A percentile compares a stretch with the other conserved stretches of the same genome.
phyloP scores from a whole-genome alignment of 2,329 filamentous ascomycete genomes.

The Colletotrichum sansevieriae region DNA sequence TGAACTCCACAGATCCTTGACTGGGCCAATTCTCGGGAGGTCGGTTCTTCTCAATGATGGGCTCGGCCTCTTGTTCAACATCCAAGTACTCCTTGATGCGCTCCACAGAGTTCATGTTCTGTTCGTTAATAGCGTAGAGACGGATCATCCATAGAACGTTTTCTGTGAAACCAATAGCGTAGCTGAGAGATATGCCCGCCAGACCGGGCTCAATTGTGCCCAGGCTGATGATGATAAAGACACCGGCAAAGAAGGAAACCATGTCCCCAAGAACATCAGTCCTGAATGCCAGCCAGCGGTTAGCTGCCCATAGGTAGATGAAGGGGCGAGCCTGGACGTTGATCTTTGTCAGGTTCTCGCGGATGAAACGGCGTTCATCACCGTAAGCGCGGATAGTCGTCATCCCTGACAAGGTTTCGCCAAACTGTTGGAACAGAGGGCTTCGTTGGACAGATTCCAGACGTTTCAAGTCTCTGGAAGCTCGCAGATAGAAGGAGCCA shows the following conservation, averaged over 20 bases:
- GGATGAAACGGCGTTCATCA: conserved; percentile 91
- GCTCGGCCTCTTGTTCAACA: conserved; percentile 90
- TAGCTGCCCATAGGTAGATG: conserved; percentile 96
- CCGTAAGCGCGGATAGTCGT: conserved; percentile 97
- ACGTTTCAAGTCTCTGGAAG: conserved; percentile 95
- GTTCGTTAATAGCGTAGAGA: conserved; percentile 93
- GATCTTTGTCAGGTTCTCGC: conserved; percentile 89
- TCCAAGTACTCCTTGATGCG: conserved; percentile 97
- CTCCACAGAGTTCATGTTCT: conserved; percentile 99
- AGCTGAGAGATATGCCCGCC: conserved; percentile 93
- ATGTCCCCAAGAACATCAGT: conserved; percentile 92
- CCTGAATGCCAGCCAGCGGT: conserved; percentile 94
- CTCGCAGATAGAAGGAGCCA: conserved; percentile 88
- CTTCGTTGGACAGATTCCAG: conserved; percentile 95
- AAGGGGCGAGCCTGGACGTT: conserved; percentile 94
- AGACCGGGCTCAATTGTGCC: conserved; percentile 89
- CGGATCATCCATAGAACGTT: conserved; percentile 97
- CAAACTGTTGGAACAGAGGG: conserved; percentile 97
- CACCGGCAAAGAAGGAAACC: conserved; percentile 92
- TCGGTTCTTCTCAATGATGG: conserved; percentile 81
- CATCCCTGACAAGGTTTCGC: conserved; percentile 93
- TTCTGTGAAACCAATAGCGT: conserved; percentile 96
- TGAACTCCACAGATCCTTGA: conserved; percentile 87
- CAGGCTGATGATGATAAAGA: conserved; percentile 88
- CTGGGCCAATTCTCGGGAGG: conserved; percentile 87